These are phyloP conservation scores for Cladosporium colombiae DNA, from an alignment of 2,329 filamentous ascomycete species.

Conservation along the genomic window DNA sequence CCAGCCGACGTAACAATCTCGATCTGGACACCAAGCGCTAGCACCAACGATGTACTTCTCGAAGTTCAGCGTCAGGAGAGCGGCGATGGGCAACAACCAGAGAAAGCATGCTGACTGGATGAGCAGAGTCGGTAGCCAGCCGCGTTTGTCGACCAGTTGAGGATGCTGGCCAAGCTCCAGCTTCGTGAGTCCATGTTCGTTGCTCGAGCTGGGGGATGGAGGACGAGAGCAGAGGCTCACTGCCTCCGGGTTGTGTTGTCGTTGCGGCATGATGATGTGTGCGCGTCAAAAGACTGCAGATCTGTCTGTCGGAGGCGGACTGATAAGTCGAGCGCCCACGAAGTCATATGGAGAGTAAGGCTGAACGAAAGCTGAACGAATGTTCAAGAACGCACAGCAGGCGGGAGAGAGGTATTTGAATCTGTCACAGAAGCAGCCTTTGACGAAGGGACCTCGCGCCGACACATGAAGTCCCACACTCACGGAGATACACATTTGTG, in stretches of 20 bases:
- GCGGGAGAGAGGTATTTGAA: not conserved
- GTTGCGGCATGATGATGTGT: not conserved
- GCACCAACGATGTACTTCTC: constrained; percentile 32
- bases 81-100: constrained; percentile 33
- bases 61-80: constrained; percentile 34
- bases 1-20: constrained; percentile 26
- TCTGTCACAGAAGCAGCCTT: not conserved
- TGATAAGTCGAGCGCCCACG: too few species aligned
- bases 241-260: not conserved
- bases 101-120: constrained; percentile 29
- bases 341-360: not conserved
- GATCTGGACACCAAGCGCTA: constrained; percentile 32
- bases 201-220: not conserved
- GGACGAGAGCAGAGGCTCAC: not conserved
- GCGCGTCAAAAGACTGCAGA: not conserved
- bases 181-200: not conserved
- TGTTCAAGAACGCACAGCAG: not conserved
- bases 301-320: too few species aligned
- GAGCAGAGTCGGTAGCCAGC: constrained; percentile 18
- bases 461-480: not conserved
- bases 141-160: constrained; percentile 10
- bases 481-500: not conserved
- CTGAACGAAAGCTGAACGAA: not conserved
- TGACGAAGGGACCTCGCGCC: not conserved
- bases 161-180: constrained; percentile 20